Percentiles rank a stretch among this genome's conserved stretches.
These are phyloP conservation scores for Boletus rex-veris DNA, from an alignment of 768 basidiomycete species.

Conservation along the genomic window DNA sequence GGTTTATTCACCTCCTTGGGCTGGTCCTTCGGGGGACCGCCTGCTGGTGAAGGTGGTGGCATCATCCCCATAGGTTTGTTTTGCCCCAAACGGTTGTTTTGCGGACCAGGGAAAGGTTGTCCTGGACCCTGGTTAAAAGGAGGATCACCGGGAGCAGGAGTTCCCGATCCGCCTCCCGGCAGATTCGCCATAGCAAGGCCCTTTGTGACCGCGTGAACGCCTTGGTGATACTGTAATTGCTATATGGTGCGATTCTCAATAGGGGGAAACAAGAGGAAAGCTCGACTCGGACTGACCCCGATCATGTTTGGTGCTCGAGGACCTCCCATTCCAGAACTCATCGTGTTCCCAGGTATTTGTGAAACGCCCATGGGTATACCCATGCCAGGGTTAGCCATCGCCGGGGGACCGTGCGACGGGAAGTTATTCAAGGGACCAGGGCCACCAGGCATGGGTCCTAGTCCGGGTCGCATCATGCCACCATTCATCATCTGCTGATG, in stretches of 20 bases:
- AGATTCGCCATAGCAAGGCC: conserved; percentile 29
- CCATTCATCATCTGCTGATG: conserved; percentile 40
- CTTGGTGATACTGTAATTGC: conserved; percentile 37
- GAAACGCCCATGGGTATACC: conserved; percentile 33
- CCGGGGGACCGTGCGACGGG: conserved; percentile 27
- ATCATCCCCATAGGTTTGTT: conserved; percentile 43
- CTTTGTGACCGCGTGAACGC: conserved; percentile 36
- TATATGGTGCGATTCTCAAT: conserved; percentile 14
- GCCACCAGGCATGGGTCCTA: conserved; percentile 31
- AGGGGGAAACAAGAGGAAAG: neutral
- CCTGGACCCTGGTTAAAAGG: conserved; percentile 37
- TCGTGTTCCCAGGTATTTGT: conserved; percentile 27
- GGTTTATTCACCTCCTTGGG: conserved; percentile 31
- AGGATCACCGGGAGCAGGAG: conserved; percentile 45
- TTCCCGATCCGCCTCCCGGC: conserved; percentile 36
- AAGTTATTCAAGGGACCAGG: conserved; percentile 36
- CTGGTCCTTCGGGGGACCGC: conserved; percentile 30
- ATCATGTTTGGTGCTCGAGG: conserved; percentile 28
- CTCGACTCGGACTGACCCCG: conserved; percentile 17
- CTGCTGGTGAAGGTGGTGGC: conserved; percentile 50
- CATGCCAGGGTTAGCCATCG: conserved; percentile 33
- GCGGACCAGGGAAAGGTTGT: conserved; percentile 33
- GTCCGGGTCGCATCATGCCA: conserved; percentile 37
- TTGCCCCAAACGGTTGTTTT: conserved; percentile 31
- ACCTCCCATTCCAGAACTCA: conserved; percentile 40